Percentiles rank a stretch among this genome's conserved stretches.
Evolutionary conservation across 2,329 filamentous ascomycete species (phyloP).

Genomic region (Chaetomium olivaceum): DNA sequence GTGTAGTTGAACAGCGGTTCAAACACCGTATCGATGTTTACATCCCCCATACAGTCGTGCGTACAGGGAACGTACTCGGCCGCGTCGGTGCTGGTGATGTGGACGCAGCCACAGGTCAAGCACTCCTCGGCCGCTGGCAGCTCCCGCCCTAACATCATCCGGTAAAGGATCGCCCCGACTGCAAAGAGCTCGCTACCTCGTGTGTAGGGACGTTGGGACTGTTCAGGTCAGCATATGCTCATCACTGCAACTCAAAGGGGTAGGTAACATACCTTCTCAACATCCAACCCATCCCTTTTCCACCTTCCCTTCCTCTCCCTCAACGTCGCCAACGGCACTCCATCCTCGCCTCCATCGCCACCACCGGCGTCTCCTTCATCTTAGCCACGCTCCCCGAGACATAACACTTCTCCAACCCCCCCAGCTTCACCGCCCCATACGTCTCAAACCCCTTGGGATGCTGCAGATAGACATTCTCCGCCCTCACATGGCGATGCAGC

Average conservation of each 20-base stretch:
- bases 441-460: slow-evolving; percentile 49
- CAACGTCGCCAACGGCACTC: slow-evolving; percentile 8
- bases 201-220: slow-evolving; percentile 38
- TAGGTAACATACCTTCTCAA: background rate
- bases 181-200: slow-evolving; percentile 42
- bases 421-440: slow-evolving; percentile 57
- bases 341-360: slow-evolving; percentile 27
- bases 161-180: slow-evolving; percentile 43
- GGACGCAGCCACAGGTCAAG: slow-evolving; percentile 28
- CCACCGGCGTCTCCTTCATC: slow-evolving; percentile 28
- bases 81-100: slow-evolving; percentile 26
- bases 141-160: slow-evolving; percentile 44
- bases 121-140: slow-evolving; percentile 38
- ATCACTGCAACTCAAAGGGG: background rate
- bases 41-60: slow-evolving; percentile 28
- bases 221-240: slow-evolving; percentile 20
- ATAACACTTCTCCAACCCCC: slow-evolving; percentile 46
- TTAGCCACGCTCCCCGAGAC: slow-evolving; percentile 42
- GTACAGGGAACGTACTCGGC: slow-evolving; percentile 11
- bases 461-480: slow-evolving; percentile 54
- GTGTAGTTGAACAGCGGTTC: slow-evolving; percentile 35
- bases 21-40: slow-evolving; percentile 39
- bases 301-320: slow-evolving; percentile 17
- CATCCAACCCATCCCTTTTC: slow-evolving; percentile 11
- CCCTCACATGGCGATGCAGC: slow-evolving; percentile 50